Evolutionary conservation across 2,329 filamentous ascomycete species (phyloP).

Genomic region (Hortaea werneckii): DNA sequence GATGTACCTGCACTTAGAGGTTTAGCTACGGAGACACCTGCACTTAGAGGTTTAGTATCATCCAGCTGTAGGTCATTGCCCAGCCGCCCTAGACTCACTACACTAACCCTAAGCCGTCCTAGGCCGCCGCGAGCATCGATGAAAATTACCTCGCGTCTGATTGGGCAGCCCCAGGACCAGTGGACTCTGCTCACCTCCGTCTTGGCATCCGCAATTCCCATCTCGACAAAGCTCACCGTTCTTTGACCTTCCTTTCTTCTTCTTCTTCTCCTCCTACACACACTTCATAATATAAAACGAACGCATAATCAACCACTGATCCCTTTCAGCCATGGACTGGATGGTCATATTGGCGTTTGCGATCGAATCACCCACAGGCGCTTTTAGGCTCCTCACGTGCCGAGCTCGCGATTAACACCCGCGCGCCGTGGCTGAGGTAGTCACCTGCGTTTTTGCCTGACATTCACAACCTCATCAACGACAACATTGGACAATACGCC

Average conservation of each 20-base stretch:
- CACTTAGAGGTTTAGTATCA: too few species aligned
- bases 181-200: neutral
- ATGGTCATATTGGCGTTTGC: slow-evolving; percentile 22
- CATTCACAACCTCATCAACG: slow-evolving; percentile 1
- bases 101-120: too few species aligned
- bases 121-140: too few species aligned
- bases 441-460: slow-evolving; percentile 20
- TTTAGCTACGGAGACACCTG: too few species aligned
- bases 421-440: slow-evolving; percentile 12
- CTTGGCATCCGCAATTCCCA: neutral
- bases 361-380: slow-evolving; percentile 11
- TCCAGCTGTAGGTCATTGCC: too few species aligned
- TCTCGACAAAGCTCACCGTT: neutral
- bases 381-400: slow-evolving; percentile 15
- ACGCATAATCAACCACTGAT: slow-evolving; percentile 23
- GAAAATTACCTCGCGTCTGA: neutral
- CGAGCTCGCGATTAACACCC: slow-evolving; percentile 3
- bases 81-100: too few species aligned
- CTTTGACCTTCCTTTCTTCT: slow-evolving; percentile 2
- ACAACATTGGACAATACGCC: too few species aligned
- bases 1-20: too few species aligned
- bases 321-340: slow-evolving; percentile 13
- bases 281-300: slow-evolving; percentile 9
- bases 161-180: neutral
- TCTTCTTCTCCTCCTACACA: slow-evolving; percentile 17